Conservation (phyloP, 768 basidiomycete species). For the Boletus vermiculosoides region DNA sequence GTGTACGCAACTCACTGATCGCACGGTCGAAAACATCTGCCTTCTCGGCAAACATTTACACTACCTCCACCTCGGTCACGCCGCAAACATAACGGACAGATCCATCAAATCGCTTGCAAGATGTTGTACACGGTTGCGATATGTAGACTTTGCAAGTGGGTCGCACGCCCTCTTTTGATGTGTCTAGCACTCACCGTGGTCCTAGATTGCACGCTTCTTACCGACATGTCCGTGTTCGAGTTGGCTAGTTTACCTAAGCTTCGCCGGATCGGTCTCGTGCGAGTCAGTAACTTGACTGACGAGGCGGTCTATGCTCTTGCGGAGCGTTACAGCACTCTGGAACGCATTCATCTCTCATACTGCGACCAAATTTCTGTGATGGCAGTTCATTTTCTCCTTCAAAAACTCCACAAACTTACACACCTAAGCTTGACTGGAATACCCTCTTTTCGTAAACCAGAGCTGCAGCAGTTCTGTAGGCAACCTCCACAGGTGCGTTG, state of each 20-base stretch:
- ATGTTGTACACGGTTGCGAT: slow-evolving; percentile 85
- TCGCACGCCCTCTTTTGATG: slow-evolving; percentile 13
- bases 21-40: slow-evolving; percentile 79
- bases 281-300: slow-evolving; percentile 91
- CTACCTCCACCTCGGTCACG: slow-evolving; percentile 94
- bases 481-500: slow-evolving; percentile 74
- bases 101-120: slow-evolving; percentile 83
- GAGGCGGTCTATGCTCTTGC: slow-evolving; percentile 88
- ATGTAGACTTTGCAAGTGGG: slow-evolving; percentile 95
- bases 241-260: slow-evolving; percentile 85
- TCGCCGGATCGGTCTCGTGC: slow-evolving; percentile 91
- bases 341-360: slow-evolving; percentile 95
- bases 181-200: slow-evolving; percentile 9
- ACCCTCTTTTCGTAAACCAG: slow-evolving; percentile 79
- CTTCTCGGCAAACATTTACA: slow-evolving; percentile 89
- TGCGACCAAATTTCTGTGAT: slow-evolving; percentile 93
- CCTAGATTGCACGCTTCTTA: slow-evolving; percentile 79
- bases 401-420: slow-evolving; percentile 85
- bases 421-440: slow-evolving; percentile 99
- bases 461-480: slow-evolving; percentile 88
- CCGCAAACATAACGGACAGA: slow-evolving; percentile 82
- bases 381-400: slow-evolving; percentile 87
- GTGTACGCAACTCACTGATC: slow-evolving; percentile 76
- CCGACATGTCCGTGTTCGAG: slow-evolving; percentile 94
- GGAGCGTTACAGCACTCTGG: slow-evolving; percentile 81